Percentiles rank a stretch among this genome's conserved stretches.
Evolutionary conservation across 1,139 yeast genomes (phyloP).

Genomic region (Suhomyces terraborum): DNA sequence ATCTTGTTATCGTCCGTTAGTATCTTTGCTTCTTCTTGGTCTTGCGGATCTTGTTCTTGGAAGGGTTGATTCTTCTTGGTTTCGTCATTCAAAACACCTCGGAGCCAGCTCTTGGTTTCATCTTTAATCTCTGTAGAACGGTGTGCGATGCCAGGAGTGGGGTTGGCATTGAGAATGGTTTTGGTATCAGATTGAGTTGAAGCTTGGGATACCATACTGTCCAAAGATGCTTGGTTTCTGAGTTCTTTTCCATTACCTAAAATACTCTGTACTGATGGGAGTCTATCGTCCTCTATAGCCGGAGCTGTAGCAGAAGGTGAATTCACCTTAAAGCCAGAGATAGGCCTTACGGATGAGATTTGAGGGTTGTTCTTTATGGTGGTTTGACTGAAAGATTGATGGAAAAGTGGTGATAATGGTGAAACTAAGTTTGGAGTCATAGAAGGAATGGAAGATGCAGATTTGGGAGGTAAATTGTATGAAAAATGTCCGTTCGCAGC

Average conservation of each 20-base stretch:
- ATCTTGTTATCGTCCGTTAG: slow-evolving; percentile 3
- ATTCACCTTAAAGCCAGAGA: background rate
- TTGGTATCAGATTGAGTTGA: slow-evolving; percentile 1
- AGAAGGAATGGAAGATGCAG: slow-evolving; percentile 21
- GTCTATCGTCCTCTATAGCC: slow-evolving; percentile 9
- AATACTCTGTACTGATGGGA: slow-evolving; percentile 19
- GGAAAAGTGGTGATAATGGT: slow-evolving; percentile 47
- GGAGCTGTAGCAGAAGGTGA: slow-evolving; percentile 4
- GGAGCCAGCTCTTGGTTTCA: slow-evolving; percentile 17
- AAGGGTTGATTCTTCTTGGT: background rate
- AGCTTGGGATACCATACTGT: slow-evolving; percentile 9
- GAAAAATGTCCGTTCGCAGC: slow-evolving; percentile 3
- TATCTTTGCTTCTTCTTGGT: background rate
- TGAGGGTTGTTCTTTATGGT: slow-evolving; percentile 13
- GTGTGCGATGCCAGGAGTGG: slow-evolving; percentile 3
- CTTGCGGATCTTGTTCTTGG: slow-evolving; percentile 1
- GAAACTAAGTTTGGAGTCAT: slow-evolving; percentile 38
- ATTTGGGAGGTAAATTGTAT: slow-evolving; percentile 9
- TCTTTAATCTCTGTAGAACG: slow-evolving; percentile 2
- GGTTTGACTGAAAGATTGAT: slow-evolving; percentile 38
- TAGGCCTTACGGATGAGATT: slow-evolving; percentile 5
- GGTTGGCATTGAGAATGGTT: slow-evolving; percentile 1
- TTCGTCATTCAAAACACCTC: slow-evolving; percentile 18
- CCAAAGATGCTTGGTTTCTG: slow-evolving; percentile 8
- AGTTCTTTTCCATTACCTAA: slow-evolving; percentile 9